Percentiles rank a stretch among this genome's conserved stretches.
Conservation (phyloP, 225 moss, liverwort and hornwort species). For the Asterella californica region DNA sequence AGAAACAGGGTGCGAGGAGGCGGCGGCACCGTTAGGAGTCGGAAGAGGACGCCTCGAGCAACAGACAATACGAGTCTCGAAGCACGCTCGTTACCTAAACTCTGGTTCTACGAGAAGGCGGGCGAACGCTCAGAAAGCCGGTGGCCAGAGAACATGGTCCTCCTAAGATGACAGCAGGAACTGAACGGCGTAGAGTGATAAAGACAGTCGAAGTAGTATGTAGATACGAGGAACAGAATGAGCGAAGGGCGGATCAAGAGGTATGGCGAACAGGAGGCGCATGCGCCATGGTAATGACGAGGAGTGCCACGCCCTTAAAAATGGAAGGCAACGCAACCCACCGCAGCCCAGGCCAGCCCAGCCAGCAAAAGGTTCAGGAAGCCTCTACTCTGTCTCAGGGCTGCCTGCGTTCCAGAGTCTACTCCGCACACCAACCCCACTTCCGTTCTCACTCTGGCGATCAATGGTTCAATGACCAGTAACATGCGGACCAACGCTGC, state of each 20-base stretch:
- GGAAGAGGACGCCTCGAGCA: background rate
- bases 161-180: background rate
- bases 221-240: background rate
- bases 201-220: background rate
- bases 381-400: background rate
- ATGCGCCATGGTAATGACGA: slow-evolving; percentile 11
- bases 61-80: background rate
- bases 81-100: background rate
- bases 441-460: background rate
- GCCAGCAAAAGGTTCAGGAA: background rate
- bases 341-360: background rate
- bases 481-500: background rate
- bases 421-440: slow-evolving; percentile 2
- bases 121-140: background rate
- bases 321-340: background rate
- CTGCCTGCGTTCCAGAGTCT: background rate
- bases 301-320: slow-evolving; percentile 2
- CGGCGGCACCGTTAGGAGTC: slow-evolving; percentile 1
- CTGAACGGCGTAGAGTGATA: background rate
- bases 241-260: background rate
- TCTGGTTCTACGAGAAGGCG: background rate
- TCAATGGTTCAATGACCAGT: background rate
- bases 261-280: slow-evolving; percentile 12
- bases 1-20: background rate
- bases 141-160: background rate